phyloP scores from a whole-genome alignment of 139 green algal genomes.

The Asterochloris erici region DNA sequence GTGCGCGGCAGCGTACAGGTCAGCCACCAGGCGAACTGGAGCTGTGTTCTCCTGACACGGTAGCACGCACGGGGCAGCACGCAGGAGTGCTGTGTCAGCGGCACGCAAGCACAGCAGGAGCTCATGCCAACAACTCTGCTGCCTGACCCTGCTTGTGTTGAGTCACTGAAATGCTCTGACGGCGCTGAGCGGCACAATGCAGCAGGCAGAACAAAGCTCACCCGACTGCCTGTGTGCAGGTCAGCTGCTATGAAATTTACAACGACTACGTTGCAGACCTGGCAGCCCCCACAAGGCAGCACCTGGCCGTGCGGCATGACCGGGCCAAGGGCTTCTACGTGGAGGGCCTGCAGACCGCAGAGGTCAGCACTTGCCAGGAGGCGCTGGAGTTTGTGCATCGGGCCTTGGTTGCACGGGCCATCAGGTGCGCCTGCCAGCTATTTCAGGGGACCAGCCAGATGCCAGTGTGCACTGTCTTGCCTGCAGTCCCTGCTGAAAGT shows the following conservation, averaged over 20 bases:
- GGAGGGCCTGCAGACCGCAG: slow-evolving; percentile 37
- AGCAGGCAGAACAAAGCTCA: background rate
- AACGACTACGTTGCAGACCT: slow-evolving; percentile 70
- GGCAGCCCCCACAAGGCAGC: slow-evolving; percentile 25
- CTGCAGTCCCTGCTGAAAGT: no score
- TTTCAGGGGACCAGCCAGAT: background rate
- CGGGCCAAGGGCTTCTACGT: slow-evolving; percentile 54
- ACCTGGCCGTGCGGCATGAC: slow-evolving; percentile 52
- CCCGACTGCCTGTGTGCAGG: slow-evolving; percentile 5
- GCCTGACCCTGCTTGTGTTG: no score
- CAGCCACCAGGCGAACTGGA: slow-evolving; percentile 21
- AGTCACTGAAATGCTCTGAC: no score
- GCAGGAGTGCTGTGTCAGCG: no score
- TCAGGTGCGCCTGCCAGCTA: background rate
- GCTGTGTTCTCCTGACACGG: no score
- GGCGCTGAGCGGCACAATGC: no score
- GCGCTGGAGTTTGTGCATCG: slow-evolving; percentile 36
- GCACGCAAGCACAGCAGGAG: no score
- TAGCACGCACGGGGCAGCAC: no score
- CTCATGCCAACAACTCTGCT: no score
- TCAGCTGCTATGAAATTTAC: slow-evolving; percentile 63
- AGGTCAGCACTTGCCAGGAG: slow-evolving; percentile 19
- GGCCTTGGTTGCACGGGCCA: slow-evolving; percentile 46
- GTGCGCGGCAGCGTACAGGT: slow-evolving; percentile 9
- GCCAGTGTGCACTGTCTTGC: no score